Evolutionary conservation across 2,329 filamentous ascomycete genomes (phyloP), one percentile per base, ranked within the genome.

Genomic region (Trichoderma lentiforme): DNA sequence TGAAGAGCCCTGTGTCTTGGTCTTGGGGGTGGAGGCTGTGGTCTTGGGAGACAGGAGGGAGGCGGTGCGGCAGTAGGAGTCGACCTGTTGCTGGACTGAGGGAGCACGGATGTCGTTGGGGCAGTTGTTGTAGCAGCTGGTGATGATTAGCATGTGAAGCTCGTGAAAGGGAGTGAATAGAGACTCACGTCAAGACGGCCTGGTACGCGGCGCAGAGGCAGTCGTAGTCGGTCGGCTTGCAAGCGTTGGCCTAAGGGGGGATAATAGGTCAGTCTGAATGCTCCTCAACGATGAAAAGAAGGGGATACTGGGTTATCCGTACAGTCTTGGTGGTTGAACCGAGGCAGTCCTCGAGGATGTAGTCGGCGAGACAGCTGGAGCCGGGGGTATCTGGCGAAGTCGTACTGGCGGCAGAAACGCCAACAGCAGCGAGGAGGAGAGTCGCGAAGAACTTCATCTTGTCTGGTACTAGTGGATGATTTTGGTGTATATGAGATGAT

Each of bases 91-190:
- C 64, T 79, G 74, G 74, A 80, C 81, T 24, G 77, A 69, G 67
- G 75, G 69, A 73, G 76, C 79, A 60, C 83, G 81, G 65, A 77
- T 2, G 78, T 88, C 86, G 76, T 84, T 80, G 77, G 86, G 86
- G 82, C 86, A 88, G 84, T 88, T 87, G 82, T 86, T 86, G 81
- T 83, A 88, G 84, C 86, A 88, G 73, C 84, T 86, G 71, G 26
- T 34, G 39, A 65, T 74, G 56, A 73, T 74, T 71, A 71, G 71
- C 61, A 21, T 60, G 34, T 68, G 14, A 15, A 24, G 18, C 3
- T 28, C 1, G 6, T 47, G n/a, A 9, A 24, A 39, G 0, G 21
- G 12, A 56, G 39, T 14, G 39, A 53, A 32, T 1, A 36, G 18
- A 28, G n/a, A 81, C 84, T 73, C 77, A 87, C 84, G 85, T 86